These are phyloP conservation scores for Plasmodium coatneyi DNA, from an alignment of 169 alveolate genomes.

Conservation along the genomic window DNA sequence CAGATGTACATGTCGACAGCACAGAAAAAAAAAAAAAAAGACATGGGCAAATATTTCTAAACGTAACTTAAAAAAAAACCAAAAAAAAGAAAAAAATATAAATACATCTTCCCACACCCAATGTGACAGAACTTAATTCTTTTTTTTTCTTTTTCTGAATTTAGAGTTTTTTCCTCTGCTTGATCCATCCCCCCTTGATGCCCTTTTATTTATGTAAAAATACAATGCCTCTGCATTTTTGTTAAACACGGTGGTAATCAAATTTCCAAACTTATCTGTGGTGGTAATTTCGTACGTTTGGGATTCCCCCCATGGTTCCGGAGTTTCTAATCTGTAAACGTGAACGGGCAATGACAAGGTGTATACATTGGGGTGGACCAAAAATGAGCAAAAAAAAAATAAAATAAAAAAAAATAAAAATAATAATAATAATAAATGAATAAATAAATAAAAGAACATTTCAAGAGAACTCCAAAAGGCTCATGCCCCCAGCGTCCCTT, in stretches of 20 bases:
- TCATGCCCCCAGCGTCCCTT: background rate
- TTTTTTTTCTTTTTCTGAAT: slow-evolving; percentile 7
- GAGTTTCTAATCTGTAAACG: slow-evolving; percentile 58
- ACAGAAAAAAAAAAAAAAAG: background rate
- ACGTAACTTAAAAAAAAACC: background rate
- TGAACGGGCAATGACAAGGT: background rate
- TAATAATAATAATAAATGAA: too few relatives aligned
- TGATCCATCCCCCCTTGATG: background rate
- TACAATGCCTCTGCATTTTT: slow-evolving; percentile 49
- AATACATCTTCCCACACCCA: background rate
- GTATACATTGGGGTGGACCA: background rate
- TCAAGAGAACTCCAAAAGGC: background rate
- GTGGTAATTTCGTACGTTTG: slow-evolving; percentile 37
- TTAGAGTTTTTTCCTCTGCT: slow-evolving; percentile 16
- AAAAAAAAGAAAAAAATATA: background rate
- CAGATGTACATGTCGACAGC: background rate
- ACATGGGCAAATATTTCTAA: background rate
- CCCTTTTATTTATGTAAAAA: slow-evolving; percentile 30
- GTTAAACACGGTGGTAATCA: slow-evolving; percentile 51
- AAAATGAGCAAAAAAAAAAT: background rate
- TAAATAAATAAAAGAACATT: background rate
- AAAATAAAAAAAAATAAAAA: background rate
- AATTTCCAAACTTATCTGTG: background rate
- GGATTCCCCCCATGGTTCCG: slow-evolving; percentile 70
- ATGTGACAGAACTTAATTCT: background rate